Evolutionary conservation across 2,329 filamentous ascomycete species (phyloP), one percentile per base, ranked within the genome.

Genomic region (Rasamsonia emersonii): DNA sequence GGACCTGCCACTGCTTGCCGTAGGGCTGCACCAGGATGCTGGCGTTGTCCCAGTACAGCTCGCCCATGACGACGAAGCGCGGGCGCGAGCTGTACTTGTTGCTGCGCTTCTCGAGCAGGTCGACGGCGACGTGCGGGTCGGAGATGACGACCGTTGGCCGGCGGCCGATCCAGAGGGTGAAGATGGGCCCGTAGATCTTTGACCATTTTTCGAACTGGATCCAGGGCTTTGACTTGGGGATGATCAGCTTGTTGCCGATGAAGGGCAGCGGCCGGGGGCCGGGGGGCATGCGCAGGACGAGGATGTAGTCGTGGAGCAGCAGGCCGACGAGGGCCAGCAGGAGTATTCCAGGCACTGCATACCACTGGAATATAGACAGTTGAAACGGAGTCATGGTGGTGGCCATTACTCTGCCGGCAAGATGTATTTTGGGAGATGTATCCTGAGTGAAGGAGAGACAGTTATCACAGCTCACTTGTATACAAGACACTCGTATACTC

Each of bases 11-110:
- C 21, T 58, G 57, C 35, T 69, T 68, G 18, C 67, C 66, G 45
- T 71, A 67, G 0, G 64, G 64, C 43, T 70, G 65, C 4, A 70
- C 65, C 13, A 71, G 47, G 25, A 71, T 58, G 16, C 58, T 61
- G 5, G 59, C 56, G 21, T 59, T 60, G 27, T 48, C 47, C 24
- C 51, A 54, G 11, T 56, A 49, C n/a, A 56, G 42, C 21, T 59
- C 56, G 5, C 49, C 46, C 31, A 47, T 49, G 2, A 50, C 41
- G 4, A 51, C 46, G 19, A 49, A 46, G 1, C 48, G 43, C 7
- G 57, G 52, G 3, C 60, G 41, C 3, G 57, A 58, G 3, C 57
- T 58, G 37, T 62, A 64, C 15, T 54, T 53, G 20, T 37, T 42
- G 2, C 58, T 57, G 30, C 54, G 50, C 32, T 57, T 57, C 18